These are phyloP conservation scores for Paulinella micropora DNA, from an alignment of 78 protist genomes.

Conservation along the genomic window DNA sequence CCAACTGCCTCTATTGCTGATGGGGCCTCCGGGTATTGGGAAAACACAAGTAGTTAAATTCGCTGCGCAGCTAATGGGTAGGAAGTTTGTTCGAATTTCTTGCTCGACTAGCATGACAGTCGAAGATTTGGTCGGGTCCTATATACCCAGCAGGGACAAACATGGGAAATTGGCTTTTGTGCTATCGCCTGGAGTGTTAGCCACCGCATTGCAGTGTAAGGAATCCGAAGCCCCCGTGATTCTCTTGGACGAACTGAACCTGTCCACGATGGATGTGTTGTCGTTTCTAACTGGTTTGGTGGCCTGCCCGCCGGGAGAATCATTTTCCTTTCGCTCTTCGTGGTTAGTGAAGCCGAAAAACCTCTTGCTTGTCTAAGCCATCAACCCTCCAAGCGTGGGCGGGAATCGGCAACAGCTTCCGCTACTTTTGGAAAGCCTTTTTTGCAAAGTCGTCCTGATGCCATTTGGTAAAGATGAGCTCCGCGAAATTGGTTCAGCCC, in stretches of 20 bases:
- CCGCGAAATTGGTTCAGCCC: no score
- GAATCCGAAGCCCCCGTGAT: no score
- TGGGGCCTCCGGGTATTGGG: slow-evolving; percentile 3
- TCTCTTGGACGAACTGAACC: neutral
- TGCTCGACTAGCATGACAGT: neutral
- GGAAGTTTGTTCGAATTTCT: neutral
- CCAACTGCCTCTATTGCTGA: no score
- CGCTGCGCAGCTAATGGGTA: neutral
- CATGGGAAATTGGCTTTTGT: neutral
- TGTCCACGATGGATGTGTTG: neutral
- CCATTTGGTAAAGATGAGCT: neutral
- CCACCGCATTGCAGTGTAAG: neutral
- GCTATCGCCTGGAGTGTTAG: neutral
- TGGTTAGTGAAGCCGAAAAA: neutral
- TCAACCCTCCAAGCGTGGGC: neutral
- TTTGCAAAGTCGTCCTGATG: neutral
- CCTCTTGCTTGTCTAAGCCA: neutral
- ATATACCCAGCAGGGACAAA: neutral
- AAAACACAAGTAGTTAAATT: neutral
- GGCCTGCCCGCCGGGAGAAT: neutral
- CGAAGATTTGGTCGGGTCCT: neutral
- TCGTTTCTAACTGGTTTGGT: neutral
- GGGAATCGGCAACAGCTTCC: neutral
- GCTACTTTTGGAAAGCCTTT: neutral
- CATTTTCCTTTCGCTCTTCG: neutral